Conservation (phyloP, 805 yeast genomes). For the Kluyveromyces wickerhamii region DNA sequence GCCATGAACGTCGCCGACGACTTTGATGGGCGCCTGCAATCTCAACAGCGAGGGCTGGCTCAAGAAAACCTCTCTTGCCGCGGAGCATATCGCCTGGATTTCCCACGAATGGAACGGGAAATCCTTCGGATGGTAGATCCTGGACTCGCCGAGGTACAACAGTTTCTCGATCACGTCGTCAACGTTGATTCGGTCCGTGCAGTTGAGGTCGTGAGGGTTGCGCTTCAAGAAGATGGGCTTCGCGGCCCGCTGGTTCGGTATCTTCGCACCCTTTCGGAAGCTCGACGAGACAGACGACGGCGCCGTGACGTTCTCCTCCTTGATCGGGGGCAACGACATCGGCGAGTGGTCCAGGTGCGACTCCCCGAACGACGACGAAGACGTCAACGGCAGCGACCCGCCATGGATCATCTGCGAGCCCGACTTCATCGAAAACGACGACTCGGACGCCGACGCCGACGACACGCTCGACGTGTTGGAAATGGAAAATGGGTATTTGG, state of each 20-base stretch:
- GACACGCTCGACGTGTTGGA: slow-evolving; percentile 8
- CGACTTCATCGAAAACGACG: slow-evolving; percentile 5
- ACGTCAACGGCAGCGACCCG: slow-evolving; percentile 1
- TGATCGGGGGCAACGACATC: slow-evolving; percentile 10
- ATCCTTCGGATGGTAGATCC: slow-evolving; percentile 35
- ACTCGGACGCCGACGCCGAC: slow-evolving; percentile 6
- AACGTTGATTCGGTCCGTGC: slow-evolving; percentile 36
- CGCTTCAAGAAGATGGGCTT: slow-evolving; percentile 22
- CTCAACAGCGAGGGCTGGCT: slow-evolving; percentile 58
- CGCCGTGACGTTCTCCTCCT: slow-evolving; percentile 8
- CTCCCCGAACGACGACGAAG: slow-evolving; percentile 1
- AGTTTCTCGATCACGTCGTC: slow-evolving; percentile 58
- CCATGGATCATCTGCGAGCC: not conserved
- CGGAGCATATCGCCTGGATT: slow-evolving; percentile 48
- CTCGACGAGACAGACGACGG: slow-evolving; percentile 6
- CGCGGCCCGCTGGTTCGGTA: slow-evolving; percentile 15
- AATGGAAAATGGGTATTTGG: slow-evolving; percentile 4
- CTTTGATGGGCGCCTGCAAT: slow-evolving; percentile 69
- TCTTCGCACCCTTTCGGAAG: slow-evolving; percentile 7
- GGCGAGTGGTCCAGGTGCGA: slow-evolving; percentile 5
- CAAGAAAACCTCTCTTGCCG: slow-evolving; percentile 51
- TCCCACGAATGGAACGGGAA: slow-evolving; percentile 47
- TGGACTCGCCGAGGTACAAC: slow-evolving; percentile 42
- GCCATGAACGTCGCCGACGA: slow-evolving; percentile 93
- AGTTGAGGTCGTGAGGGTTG: slow-evolving; percentile 23